phyloP scores from a whole-genome alignment of 768 basidiomycete species.

The Cystofilobasidium macerans region DNA sequence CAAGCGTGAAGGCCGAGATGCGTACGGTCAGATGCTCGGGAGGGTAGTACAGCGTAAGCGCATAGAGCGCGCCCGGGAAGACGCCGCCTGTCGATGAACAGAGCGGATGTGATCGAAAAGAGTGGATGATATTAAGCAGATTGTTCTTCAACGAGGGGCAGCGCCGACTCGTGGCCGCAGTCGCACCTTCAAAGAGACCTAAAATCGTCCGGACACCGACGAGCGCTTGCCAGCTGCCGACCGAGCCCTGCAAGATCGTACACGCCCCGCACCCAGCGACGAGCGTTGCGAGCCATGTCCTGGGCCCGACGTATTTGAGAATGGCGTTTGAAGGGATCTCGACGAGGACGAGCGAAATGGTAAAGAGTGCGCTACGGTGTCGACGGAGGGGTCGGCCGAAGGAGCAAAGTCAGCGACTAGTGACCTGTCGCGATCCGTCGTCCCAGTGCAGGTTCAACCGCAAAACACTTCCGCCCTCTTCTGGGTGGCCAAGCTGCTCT shows the following conservation, averaged over 20 bases:
- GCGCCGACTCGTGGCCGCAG: too few species aligned
- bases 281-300: conserved; percentile 17
- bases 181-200: conserved; percentile 23
- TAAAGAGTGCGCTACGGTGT: conserved; percentile 18
- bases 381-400: background rate
- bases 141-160: too few species aligned
- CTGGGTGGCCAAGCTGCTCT: too few species aligned
- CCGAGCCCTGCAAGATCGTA: conserved; percentile 11
- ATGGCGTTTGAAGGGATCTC: conserved; percentile 25
- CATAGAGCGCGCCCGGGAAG: conserved; percentile 21
- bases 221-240: conserved; percentile 11
- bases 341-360: conserved; percentile 16
- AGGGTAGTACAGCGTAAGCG: conserved; percentile 23
- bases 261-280: conserved; percentile 18
- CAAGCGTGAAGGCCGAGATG: conserved; percentile 22
- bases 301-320: conserved; percentile 13
- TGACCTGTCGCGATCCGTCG: too few species aligned
- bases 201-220: conserved; percentile 13
- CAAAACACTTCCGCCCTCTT: too few species aligned
- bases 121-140: background rate
- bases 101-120: background rate
- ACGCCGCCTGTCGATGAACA: conserved; percentile 15
- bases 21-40: conserved; percentile 9
- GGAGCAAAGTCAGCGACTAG: background rate
- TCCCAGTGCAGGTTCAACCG: too few species aligned